A percentile compares a stretch with the other conserved stretches of the same genome.
Evolutionary conservation across 169 alveolate genomes (phyloP).

Genomic region (Amoebophrya sp.): DNA sequence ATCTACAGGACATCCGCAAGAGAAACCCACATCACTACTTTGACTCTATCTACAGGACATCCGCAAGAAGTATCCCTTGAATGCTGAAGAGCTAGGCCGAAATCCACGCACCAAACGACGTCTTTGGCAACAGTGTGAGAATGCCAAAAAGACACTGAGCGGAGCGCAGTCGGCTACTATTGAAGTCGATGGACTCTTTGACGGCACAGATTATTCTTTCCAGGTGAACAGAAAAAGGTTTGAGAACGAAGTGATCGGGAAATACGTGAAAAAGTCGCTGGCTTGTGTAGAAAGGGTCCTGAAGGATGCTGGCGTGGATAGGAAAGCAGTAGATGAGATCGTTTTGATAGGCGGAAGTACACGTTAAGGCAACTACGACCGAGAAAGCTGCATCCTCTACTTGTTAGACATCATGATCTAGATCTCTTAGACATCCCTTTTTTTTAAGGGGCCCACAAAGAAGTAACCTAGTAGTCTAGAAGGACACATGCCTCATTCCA

Average conservation of each 20-base stretch:
- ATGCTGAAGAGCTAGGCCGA: no score
- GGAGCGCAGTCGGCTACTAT: slow-evolving; percentile 83
- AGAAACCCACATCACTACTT: no score
- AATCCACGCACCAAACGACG: no score
- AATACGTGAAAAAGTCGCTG: slow-evolving; percentile 81
- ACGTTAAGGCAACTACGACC: no score
- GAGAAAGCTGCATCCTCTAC: no score
- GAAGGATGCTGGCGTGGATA: slow-evolving; percentile 84
- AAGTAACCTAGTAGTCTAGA: no score
- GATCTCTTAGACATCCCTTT: no score
- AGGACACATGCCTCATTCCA: no score
- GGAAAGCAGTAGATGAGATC: slow-evolving; percentile 79
- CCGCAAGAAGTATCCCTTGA: neutral
- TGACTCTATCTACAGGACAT: no score
- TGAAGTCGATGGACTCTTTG: slow-evolving; percentile 82
- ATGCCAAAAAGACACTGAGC: slow-evolving; percentile 89
- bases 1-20: no score
- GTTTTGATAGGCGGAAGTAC: slow-evolving; percentile 96
- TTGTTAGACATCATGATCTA: no score
- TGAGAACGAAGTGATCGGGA: slow-evolving; percentile 83
- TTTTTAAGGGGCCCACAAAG: no score
- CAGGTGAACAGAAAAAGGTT: slow-evolving; percentile 88
- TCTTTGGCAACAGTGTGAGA: slow-evolving; percentile 72
- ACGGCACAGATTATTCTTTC: slow-evolving; percentile 68
- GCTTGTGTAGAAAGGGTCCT: slow-evolving; percentile 89